phyloP scores from a whole-genome alignment of 164 flowering plant genomes.

The Saururus chinensis region DNA sequence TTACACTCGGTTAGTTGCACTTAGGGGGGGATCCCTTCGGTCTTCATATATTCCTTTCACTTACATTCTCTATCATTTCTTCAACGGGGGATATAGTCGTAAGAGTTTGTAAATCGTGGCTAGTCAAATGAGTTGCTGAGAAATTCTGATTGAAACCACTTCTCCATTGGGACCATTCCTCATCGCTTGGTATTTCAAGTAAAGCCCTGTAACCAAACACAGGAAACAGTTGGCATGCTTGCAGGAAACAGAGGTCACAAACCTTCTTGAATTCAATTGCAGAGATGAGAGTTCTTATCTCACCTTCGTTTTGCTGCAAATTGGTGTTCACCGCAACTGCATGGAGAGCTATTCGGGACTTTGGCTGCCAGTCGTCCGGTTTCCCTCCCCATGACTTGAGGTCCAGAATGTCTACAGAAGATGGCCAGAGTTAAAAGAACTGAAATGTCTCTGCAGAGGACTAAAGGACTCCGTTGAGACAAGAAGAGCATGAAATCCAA shows the following conservation, averaged over 20 bases:
- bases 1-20: not conserved
- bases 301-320: slow-evolving; percentile 77
- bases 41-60: no score
- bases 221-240: not conserved
- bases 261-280: not conserved
- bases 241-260: not conserved
- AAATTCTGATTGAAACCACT: slow-evolving; percentile 69
- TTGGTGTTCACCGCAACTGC: slow-evolving; percentile 87
- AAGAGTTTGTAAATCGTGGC: no score
- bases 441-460: not conserved
- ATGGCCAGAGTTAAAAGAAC: not conserved
- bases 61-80: no score
- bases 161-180: slow-evolving; percentile 53
- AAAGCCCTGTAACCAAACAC: slow-evolving; percentile 40
- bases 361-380: slow-evolving; percentile 68
- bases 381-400: slow-evolving; percentile 65
- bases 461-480: not conserved
- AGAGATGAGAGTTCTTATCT: not conserved
- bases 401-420: slow-evolving; percentile 44
- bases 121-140: slow-evolving; percentile 72
- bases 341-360: slow-evolving; percentile 55
- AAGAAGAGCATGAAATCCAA: not conserved
- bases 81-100: no score
- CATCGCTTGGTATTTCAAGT: slow-evolving; percentile 63
- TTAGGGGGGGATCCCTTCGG: no score